Conservation (phyloP, 2,329 filamentous ascomycete genomes). For the Mollisia scopiformis region DNA sequence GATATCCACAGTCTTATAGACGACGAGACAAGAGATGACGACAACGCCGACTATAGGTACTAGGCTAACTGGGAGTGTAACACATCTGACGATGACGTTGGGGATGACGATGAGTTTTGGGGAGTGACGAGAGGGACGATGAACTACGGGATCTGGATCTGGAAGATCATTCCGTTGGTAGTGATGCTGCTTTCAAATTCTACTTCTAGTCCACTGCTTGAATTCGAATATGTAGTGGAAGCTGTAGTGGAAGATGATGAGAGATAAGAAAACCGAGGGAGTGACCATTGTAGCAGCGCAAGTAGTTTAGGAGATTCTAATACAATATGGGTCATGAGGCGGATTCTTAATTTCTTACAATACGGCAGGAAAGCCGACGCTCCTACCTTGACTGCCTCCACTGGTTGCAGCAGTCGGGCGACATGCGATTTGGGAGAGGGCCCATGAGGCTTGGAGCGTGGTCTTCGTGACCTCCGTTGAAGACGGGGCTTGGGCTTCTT, state of each 20-base stretch:
- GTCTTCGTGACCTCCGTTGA: no score
- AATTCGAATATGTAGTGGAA: neutral
- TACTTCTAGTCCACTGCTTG: neutral
- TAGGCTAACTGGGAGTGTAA: neutral
- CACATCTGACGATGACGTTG: neutral
- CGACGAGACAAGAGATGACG: neutral
- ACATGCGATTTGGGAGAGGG: no score
- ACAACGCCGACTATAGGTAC: neutral
- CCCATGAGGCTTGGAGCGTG: no score
- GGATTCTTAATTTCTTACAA: neutral
- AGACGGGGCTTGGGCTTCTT: no score
- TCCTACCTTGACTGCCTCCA: neutral
- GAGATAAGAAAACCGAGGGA: neutral
- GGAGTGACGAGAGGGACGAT: neutral
- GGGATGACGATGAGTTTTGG: neutral
- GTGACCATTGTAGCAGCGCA: neutral
- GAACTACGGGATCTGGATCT: neutral
- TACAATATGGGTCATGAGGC: neutral
- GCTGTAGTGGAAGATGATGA: neutral
- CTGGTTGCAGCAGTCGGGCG: no score
- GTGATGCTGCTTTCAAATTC: neutral
- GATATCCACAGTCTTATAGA: neutral
- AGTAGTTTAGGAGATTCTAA: neutral
- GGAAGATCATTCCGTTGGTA: neutral
- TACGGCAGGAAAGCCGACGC: neutral